phyloP scores from a whole-genome alignment of 495 filamentous ascomycete genomes.

The Aspergillus saccharolyticus region DNA sequence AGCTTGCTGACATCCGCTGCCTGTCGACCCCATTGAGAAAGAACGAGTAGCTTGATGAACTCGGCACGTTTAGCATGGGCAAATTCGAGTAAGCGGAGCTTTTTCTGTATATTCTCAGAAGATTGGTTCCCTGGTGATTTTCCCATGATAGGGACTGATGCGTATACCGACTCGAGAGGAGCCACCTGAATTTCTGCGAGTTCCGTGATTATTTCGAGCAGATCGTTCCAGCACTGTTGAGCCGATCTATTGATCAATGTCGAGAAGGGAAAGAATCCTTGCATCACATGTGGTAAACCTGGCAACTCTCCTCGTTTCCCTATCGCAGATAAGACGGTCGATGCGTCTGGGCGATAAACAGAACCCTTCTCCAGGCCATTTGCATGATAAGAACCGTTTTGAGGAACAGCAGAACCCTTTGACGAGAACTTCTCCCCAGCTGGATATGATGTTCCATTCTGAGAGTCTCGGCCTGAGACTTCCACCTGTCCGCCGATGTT shows the following conservation, averaged over 20 bases:
- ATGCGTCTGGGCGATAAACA: conserved; percentile 10
- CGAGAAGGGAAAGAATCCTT: conserved; percentile 65
- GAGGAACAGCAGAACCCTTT: conserved; percentile 10
- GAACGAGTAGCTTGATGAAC: conserved; percentile 87
- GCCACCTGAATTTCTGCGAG: conserved; percentile 61
- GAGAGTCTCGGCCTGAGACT: conserved; percentile 21
- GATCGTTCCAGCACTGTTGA: conserved; percentile 73
- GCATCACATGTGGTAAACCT: conserved; percentile 73
- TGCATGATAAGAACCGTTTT: conserved; percentile 27
- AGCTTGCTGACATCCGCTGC: conserved; percentile 70
- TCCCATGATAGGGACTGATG: conserved; percentile 37
- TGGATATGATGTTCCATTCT: conserved; percentile 22
- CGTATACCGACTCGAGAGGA: conserved; percentile 26
- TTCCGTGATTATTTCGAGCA: conserved; percentile 63
- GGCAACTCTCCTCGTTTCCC: conserved; percentile 41
- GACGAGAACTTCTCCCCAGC: conserved; percentile 14
- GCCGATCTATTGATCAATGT: conserved; percentile 68
- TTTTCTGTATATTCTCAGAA: conserved; percentile 69
- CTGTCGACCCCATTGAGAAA: conserved; percentile 81
- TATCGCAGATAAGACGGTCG: conserved; percentile 3
- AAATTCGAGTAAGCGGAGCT: conserved; percentile 68
- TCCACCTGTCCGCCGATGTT: conserved; percentile 28
- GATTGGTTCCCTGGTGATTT: conserved; percentile 56
- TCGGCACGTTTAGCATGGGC: conserved; percentile 58
- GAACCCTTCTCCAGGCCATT: conserved; percentile 26